Base-by-base conservation (phyloP, 2,329 filamentous ascomycete genomes). In the Hortaea sp. region DNA sequence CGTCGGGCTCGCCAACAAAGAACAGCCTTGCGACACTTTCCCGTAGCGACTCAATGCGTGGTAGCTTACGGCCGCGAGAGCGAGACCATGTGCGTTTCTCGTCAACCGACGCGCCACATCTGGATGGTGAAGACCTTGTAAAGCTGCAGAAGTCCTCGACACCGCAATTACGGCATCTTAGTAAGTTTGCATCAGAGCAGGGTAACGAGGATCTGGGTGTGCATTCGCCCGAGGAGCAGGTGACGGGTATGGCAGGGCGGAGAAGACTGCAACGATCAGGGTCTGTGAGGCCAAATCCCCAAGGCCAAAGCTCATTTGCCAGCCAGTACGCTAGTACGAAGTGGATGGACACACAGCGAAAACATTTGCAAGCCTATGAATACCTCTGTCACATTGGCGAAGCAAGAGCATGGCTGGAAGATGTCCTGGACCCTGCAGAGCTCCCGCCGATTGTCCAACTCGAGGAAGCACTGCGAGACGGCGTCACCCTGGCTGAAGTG, bases 311-410 rank as follows among this genome's bases (percentile, higher is more conserved):
- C 7, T 43, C 53, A 37, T 65, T 64, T 47, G 55, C 55, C 28
- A 64, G 57, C 20, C 61, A 57, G 50, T 64, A 54, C 44, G 54
- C 56, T 92, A 88, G 83, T 80, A 86, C 52, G 82, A 94, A 90
- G 63, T 98, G 92, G 92, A 98, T 98, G 90, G 92, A 98, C 65
- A 92, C 94, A 63, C 90, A 98, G 63, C 80, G 92, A 28, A 90
- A 97, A 64, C 97, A 95, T 60, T 70, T 98, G 44, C 87, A 94
- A 66, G 92, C 92, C 5, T 98, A 98, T 63, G 92, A 98, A 65
- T 98, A 98, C 63, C 82, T 98, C 34, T 98, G 92, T 63, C 92
- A 98, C 62, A 97, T 98, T 54, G 92, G 92, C 64, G 92, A 98
- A 71, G 92, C 92, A 20, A 97, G 97, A 64, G 90, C 97, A 67